Base-by-base conservation (phyloP, 164 flowering plant species). In the Hamamelis virginiana region DNA sequence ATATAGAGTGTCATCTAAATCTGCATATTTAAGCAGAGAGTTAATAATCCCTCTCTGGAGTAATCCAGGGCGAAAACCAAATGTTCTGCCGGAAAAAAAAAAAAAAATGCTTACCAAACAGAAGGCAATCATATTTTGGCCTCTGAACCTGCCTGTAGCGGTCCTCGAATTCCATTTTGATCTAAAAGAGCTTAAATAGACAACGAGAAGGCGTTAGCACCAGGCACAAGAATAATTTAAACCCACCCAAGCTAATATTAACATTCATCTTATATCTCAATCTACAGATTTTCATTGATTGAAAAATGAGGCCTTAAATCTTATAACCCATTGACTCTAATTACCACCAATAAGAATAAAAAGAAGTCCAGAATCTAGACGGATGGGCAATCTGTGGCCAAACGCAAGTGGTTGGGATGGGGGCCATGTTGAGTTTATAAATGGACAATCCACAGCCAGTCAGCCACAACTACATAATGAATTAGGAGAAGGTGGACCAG, bases 1-100 rank as follows among this genome's bases (percentile, higher is more conserved):
- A 72, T 86, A 86, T 12, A 88, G 83, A 48, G 90, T 86, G 53
- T 87, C 91, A 75, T 87, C 91, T 5, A 87, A 73, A 81, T 87
- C 91, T 87, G 75, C 66, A 76, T 41, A 53, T 44, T 52, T 16
- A 52, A 66, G 9, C 52, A 63, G 21, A 59, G 15, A 33, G 23
- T 57, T 13, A 46, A 13, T 27, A 12, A 57, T 60, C 18, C 10
- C 59, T 56, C 33, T 9, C 12, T 11, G 3, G 12, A 41, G 13
- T 1, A 16, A 48, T 57, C 9, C 50, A 28, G 15, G 33, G 2
- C 11, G 27, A 50, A n/a, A 47, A 41, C 43, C 18, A 75, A 55
- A 60, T 18, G 21, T 18, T 28, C 10, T 4, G 22, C n/a, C n/a
- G n/a, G n/a, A n/a, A n/a, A n/a, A n/a, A n/a, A n/a, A n/a, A 22